Conservation (phyloP, 2,329 filamentous ascomycete genomes). For the Epichloe baconii region DNA sequence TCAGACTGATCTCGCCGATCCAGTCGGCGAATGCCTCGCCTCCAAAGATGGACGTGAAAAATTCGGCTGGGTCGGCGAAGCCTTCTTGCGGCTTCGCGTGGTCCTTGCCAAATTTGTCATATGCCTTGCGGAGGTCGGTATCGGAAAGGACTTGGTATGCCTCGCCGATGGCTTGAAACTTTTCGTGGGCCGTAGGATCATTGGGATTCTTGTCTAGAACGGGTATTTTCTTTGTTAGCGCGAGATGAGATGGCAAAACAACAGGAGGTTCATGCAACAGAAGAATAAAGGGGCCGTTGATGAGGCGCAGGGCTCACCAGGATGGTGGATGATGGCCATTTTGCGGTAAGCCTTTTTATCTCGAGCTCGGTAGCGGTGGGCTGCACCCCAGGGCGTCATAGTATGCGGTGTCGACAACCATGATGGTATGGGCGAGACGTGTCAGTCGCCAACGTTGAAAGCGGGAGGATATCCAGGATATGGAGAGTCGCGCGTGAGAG, state of each 20-base stretch:
- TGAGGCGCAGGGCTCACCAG: constrained; percentile 38
- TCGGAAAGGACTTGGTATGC: constrained; percentile 76
- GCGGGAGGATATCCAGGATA: no score
- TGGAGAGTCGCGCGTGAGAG: background rate
- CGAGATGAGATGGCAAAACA: background rate
- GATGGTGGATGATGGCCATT: constrained; percentile 85
- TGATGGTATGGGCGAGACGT: constrained; percentile 29
- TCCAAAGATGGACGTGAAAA: constrained; percentile 97
- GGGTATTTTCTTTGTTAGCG: background rate
- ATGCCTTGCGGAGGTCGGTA: constrained; percentile 72
- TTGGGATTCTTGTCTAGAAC: constrained; percentile 85
- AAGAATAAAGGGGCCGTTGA: background rate
- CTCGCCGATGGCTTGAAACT: constrained; percentile 78
- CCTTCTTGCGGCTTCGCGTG: constrained; percentile 80
- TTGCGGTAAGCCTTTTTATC: constrained; percentile 97
- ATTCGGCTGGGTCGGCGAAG: constrained; percentile 92
- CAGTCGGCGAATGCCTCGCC: constrained; percentile 92
- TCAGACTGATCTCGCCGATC: constrained; percentile 95
- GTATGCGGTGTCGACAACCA: constrained; percentile 82
- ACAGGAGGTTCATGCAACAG: background rate
- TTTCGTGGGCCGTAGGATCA: constrained; percentile 83
- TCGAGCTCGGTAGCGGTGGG: constrained; percentile 79
- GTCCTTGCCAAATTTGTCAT: constrained; percentile 97
- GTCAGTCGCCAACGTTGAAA: background rate
- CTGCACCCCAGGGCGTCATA: constrained; percentile 76